These are phyloP conservation scores for Gymnopilus dilepis DNA, from an alignment of 768 basidiomycete genomes.

Conservation along the genomic window DNA sequence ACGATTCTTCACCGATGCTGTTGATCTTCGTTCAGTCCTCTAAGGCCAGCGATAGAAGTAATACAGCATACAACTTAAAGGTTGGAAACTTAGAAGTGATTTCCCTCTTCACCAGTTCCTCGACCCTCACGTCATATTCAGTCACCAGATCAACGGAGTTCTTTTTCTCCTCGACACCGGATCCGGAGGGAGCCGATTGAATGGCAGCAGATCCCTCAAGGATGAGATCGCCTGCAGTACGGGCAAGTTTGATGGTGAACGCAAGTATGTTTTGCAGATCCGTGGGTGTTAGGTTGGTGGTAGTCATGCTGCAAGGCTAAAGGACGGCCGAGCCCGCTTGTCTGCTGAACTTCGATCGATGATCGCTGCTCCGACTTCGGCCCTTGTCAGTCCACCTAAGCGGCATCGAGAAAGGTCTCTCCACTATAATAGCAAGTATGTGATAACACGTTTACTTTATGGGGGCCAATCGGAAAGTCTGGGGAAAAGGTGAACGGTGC, in stretches of 20 bases:
- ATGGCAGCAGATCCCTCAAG: constrained; percentile 80
- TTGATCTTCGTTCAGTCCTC: background rate
- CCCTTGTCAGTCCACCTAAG: too few relatives aligned
- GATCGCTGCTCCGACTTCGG: background rate
- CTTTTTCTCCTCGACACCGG: constrained; percentile 81
- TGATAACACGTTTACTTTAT: background rate
- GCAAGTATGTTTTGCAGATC: constrained; percentile 66
- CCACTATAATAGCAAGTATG: too few relatives aligned
- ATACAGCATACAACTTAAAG: constrained; percentile 79
- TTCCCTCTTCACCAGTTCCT: constrained; percentile 78
- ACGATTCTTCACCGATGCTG: constrained; percentile 95
- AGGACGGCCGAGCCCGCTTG: background rate
- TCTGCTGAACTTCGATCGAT: constrained; percentile 11
- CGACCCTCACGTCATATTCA: constrained; percentile 91
- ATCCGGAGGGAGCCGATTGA: constrained; percentile 50
- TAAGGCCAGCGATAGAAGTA: background rate
- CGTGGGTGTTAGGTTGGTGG: constrained; percentile 45
- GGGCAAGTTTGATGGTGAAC: constrained; percentile 76
- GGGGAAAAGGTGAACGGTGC: background rate
- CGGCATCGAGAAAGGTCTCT: too few relatives aligned
- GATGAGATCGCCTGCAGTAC: constrained; percentile 76
- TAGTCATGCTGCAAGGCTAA: constrained; percentile 7
- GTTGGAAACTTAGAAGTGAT: constrained; percentile 69
- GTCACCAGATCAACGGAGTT: constrained; percentile 96
- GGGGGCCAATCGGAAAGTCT: background rate